Conservation (phyloP, 2,329 filamentous ascomycete species). For the Aureobasidium mangrovei region DNA sequence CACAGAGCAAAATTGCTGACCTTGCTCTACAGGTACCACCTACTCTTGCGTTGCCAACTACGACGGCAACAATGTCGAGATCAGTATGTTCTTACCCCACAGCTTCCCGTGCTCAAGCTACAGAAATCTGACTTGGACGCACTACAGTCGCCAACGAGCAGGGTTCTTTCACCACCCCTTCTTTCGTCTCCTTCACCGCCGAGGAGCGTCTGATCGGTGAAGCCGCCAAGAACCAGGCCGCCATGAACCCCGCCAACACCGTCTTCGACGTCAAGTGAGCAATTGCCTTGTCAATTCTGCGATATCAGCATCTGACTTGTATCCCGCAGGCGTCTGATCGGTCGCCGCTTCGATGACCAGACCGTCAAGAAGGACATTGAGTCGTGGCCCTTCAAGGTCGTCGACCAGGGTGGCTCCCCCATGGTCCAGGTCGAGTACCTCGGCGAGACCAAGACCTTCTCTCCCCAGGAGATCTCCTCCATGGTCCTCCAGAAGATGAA, state of each 20-base stretch:
- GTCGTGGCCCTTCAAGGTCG: constrained; percentile 98
- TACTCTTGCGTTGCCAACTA: constrained; percentile 99
- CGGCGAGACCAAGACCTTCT: constrained; percentile 90
- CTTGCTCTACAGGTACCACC: constrained; percentile 66
- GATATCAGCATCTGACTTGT: not conserved
- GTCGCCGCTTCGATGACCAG: constrained; percentile 87
- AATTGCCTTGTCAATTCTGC: not conserved
- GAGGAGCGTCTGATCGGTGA: constrained; percentile 99
- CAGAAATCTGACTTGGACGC: constrained; percentile 14
- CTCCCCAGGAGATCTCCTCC: constrained; percentile 95
- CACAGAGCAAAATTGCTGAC: constrained; percentile 19
- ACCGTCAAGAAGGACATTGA: constrained; percentile 98
- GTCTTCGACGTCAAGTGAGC: constrained; percentile 86
- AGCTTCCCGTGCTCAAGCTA: not conserved
- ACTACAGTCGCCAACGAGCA: constrained; percentile 87
- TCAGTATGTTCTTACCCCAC: constrained; percentile 53
- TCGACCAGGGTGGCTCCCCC: constrained; percentile 80
- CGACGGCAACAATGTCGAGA: constrained; percentile 98
- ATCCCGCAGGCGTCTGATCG: constrained; percentile 68
- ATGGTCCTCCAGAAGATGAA: constrained; percentile 99
- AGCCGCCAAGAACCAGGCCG: constrained; percentile 99
- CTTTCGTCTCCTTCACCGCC: constrained; percentile 97
- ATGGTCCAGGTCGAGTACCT: constrained; percentile 94
- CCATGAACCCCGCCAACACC: constrained; percentile 98
- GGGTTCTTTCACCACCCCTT: constrained; percentile 97